Base-by-base conservation (phyloP, 768 basidiomycete genomes). In the Leucocoprinus birnbaumii region DNA sequence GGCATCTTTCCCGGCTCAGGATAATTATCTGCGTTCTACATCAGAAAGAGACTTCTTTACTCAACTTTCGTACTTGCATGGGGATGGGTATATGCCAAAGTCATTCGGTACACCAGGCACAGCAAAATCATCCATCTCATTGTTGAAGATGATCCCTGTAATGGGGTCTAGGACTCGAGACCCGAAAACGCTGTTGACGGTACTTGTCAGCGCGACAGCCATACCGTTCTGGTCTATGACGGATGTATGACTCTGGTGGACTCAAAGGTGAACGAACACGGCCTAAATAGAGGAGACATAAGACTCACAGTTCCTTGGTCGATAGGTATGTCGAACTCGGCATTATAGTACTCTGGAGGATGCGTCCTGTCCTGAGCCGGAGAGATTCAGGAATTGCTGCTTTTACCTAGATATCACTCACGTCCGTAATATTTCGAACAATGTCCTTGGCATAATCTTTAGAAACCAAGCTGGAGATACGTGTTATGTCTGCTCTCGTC, bases 51-150 rank as follows among this genome's bases (percentile, higher is more conserved):
- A n/a, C n/a, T n/a, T n/a, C n/a, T n/a, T n/a, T n/a, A n/a, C n/a
- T n/a, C n/a, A n/a, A n/a, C n/a, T n/a, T n/a, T n/a, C n/a, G n/a
- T n/a, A n/a, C n/a, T n/a, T n/a, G n/a, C n/a, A n/a, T n/a, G n/a
- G n/a, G n/a, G n/a, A n/a, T n/a, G n/a, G n/a, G n/a, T n/a, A n/a
- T n/a, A n/a, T n/a, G n/a, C n/a, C n/a, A n/a, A n/a, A n/a, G n/a
- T 31, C 82, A 60, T 97, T 96, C 8, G 91, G 80, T 16, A 71
- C 68, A 2, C 89, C 93, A 1, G 94, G 95, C 0, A 75, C 86
- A 10, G 93, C 89, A 67, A 98, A 98, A 68, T 98, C 95, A 59
- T 94, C 91, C 89, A 93, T 90, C 81, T 95, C 91, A 63, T 98
- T 85, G 63, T 98, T 98, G 31, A 98, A 70, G 48, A 98, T 80